Percentiles rank a stretch among this genome's conserved stretches.
Evolutionary conservation across 1,139 yeast genomes (phyloP).

Genomic region (Saccharomyces hybrid): DNA sequence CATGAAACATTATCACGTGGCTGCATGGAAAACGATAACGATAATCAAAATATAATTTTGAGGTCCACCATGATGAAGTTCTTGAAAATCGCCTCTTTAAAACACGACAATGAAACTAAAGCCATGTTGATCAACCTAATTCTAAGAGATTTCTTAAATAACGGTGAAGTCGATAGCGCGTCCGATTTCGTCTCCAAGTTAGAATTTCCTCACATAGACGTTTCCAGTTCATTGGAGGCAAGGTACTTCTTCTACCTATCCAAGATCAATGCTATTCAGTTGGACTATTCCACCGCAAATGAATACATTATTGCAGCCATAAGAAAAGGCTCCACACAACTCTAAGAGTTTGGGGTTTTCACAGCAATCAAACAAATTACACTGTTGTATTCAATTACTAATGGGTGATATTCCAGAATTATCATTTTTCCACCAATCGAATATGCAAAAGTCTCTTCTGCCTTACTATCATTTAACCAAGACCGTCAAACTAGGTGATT

Average conservation of each 20-base stretch:
- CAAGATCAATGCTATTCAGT: conserved; percentile 81
- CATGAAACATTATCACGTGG: conserved; percentile 46
- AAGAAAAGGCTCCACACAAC: conserved; percentile 96
- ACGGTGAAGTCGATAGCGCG: conserved; percentile 82
- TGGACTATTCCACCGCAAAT: conserved; percentile 85
- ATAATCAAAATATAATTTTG: conserved; percentile 41
- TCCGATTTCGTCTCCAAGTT: conserved; percentile 83
- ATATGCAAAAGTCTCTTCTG: conserved; percentile 50
- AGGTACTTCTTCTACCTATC: conserved; percentile 88
- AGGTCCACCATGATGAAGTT: conserved; percentile 66
- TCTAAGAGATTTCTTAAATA: conserved; percentile 67
- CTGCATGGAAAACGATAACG: conserved; percentile 17
- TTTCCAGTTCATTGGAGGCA: conserved; percentile 84
- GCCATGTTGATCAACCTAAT: conserved; percentile 79
- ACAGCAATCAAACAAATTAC: conserved; percentile 84
- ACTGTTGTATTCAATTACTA: conserved; percentile 78
- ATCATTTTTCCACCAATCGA: conserved; percentile 61
- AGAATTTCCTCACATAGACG: conserved; percentile 59
- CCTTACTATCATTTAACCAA: conserved; percentile 85
- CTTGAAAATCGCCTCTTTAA: conserved; percentile 79
- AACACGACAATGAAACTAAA: conserved; percentile 88
- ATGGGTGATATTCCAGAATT: conserved; percentile 98
- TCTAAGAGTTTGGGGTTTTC: conserved; percentile 76
- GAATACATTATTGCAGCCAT: conserved; percentile 88
- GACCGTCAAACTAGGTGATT: conserved; percentile 90